Evolutionary conservation across 495 filamentous ascomycete genomes (phyloP), one percentile per base, ranked within the genome.

Genomic region (Aspergillus steynii): DNA sequence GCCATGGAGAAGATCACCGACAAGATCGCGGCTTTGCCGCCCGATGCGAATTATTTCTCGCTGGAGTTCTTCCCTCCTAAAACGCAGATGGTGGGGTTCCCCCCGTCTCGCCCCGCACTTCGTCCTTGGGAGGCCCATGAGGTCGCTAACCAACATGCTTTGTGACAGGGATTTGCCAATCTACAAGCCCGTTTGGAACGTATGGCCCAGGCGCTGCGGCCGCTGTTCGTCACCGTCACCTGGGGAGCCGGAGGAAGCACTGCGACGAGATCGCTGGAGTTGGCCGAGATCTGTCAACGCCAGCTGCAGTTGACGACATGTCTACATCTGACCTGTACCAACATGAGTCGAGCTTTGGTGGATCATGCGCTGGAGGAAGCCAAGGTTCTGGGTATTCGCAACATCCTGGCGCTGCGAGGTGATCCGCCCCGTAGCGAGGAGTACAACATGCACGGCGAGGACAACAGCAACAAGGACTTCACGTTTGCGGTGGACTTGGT

Each of bases 1-100:
- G n/a, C 50, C 28, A 51, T 58, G 89, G 89, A 95, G 76, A 96
- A 92, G 76, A 92, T 99, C 71, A 97, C 92, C 56, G 90, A 96
- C 81, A 98, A 98, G 83, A 93, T 98, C 68, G 90, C 90, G 75
- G 91, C 92, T 62, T 77, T 99, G 77, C 90, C 91, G 71, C 83
- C 88, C 45, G 86, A 89, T 74, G 83, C 84, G 55, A 86, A 86
- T 67, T 99, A 94, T 81, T 94, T 96, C 78, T 98, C 96, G 34
- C 88, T 98, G 65, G 96, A 99, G 80, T 99, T 99, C 85, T 98
- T 99, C 76, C 95, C 95, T 57, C 96, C 96, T 55, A 98, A 97
- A 77, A 99, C 95, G 27, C 78, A 85, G 59, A 96, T 94, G 89
- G 93, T 88, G 74, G 72, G 76, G 73, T 71, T 57, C 61, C 60